Evolutionary conservation across 257 asterid species (phyloP), one percentile per base, ranked within the genome.

Genomic region (Solanum megistacrolobum): DNA sequence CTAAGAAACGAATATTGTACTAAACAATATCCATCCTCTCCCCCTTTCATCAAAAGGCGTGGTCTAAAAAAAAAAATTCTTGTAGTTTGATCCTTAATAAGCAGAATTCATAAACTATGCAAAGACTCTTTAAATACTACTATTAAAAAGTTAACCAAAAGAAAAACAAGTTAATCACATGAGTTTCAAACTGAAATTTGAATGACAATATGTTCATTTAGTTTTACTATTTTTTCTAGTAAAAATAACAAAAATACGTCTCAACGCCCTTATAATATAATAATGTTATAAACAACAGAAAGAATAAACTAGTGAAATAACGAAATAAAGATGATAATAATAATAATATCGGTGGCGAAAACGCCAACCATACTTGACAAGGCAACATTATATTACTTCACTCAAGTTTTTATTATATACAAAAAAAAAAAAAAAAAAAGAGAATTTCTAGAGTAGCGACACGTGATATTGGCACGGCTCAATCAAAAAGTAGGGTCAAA

Each of bases 381-480:
- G 12, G 23, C 34, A 46, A 79, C 66, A 43, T 27, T 79, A 18
- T 46, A 27, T 79, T 27, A 18, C 66, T 43, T 16, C 85, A 5
- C 18, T 78, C 9, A 27, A 46, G 39, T 48, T 52, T 52, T 52
- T 52, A 52, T 18, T 81, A 27, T n/a, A 14, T 8, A 27, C 18
- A 27, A 11, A 62, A 10, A 25, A 23, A 4, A 0, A 75, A 0
- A 10, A 41, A 46, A 46, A 1, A 14, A 0, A 13, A 48, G 21
- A 14, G 58, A 43, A 25, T 5, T 43, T 27, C 5, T 16, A 81
- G 18, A 81, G 18, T 29, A 81, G 29, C 8, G 29, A 6, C 34
- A 87, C 90, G 92, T 89, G 92, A 90, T 90, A 90, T 89, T 89
- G 92, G 92, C 92, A 87, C 91, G 92, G 91, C 92, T 90, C 92